Evolutionary conservation across 805 yeast genomes (phyloP).

Genomic region (Maudiozyma turicensis): DNA sequence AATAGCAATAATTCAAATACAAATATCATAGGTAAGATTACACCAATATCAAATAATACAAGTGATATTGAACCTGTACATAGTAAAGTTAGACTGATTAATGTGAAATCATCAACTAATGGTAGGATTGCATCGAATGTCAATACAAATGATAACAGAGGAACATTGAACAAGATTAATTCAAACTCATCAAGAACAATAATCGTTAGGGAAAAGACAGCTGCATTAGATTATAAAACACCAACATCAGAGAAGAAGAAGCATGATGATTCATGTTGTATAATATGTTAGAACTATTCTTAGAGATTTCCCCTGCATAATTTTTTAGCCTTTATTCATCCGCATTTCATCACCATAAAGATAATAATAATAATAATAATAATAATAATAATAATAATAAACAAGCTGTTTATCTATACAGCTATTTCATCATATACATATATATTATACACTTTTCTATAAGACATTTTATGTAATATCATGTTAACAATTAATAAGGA

Average conservation of each 20-base stretch:
- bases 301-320: neutral
- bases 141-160: neutral
- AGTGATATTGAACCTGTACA: neutral
- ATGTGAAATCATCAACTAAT: neutral
- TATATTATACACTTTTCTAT: no score
- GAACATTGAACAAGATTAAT: neutral
- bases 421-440: no score
- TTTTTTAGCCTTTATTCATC: neutral
- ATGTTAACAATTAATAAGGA: no score
- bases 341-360: no score
- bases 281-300: neutral
- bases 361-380: no score
- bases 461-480: no score
- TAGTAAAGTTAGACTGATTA: neutral
- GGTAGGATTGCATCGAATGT: neutral
- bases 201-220: neutral
- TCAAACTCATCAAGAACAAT: neutral
- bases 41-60: neutral
- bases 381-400: no score
- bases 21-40: neutral
- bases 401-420: no score
- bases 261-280: neutral
- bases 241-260: neutral
- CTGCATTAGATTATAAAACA: neutral
- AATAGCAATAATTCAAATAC: neutral